Conservation (phyloP, 768 basidiomycete genomes). For the Panaeolus cyanescens region DNA sequence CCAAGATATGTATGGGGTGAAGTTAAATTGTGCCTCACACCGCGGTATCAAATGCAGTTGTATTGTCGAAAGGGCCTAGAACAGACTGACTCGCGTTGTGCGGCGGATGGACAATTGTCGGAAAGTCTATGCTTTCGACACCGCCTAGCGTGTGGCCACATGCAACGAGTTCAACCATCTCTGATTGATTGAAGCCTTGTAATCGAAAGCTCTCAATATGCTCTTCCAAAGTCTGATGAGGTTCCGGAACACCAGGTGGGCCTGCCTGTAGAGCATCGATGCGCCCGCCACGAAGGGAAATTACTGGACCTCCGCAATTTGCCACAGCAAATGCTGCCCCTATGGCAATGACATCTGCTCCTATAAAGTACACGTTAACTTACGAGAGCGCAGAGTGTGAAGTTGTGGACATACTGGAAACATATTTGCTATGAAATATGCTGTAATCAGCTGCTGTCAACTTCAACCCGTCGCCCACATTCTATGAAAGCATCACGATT, state of each 20-base stretch:
- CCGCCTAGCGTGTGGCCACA: conserved; percentile 44
- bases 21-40: conserved; percentile 33
- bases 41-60: conserved; percentile 30
- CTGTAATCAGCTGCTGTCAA: conserved; percentile 32
- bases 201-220: conserved; percentile 31
- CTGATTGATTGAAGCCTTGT: conserved; percentile 33
- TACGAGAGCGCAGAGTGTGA: not conserved
- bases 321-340: conserved; percentile 33
- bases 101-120: conserved; percentile 27
- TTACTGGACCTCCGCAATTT: conserved; percentile 39
- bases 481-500: conserved; percentile 22
- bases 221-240: conserved; percentile 30
- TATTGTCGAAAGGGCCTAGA: conserved; percentile 30
- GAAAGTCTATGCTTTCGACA: conserved; percentile 38
- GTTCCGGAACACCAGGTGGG: conserved; percentile 34
- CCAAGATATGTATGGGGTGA: not conserved
- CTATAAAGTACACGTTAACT: conserved; percentile 16
- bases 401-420: conserved; percentile 29
- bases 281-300: conserved; percentile 40
- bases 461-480: conserved; percentile 36
- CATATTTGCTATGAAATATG: conserved; percentile 33
- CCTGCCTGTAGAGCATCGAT: conserved; percentile 38
- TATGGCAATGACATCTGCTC: conserved; percentile 39
- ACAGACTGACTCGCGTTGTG: conserved; percentile 16
- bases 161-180: conserved; percentile 41